These are phyloP conservation scores for Waitea zeae DNA, from an alignment of 1,284 basidiomycete genomes.

Conservation along the genomic window DNA sequence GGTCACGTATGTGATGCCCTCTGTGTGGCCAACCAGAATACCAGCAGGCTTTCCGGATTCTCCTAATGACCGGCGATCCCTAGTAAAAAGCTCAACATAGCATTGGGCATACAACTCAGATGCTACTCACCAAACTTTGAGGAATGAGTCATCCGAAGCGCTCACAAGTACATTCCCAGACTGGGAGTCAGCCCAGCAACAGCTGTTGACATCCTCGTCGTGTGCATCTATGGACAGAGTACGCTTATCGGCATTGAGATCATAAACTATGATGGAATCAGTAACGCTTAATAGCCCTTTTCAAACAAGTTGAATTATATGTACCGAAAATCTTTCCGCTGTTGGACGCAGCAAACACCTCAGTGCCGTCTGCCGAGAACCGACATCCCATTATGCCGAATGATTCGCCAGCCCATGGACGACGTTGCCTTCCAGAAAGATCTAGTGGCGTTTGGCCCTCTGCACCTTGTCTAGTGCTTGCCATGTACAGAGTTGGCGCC, in stretches of 20 bases:
- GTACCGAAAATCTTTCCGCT: constrained; percentile 64
- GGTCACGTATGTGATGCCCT: constrained; percentile 82
- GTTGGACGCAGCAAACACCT: constrained; percentile 71
- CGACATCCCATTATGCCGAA: constrained; percentile 86
- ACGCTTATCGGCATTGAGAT: constrained; percentile 65
- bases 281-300: too few relatives aligned
- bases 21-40: constrained; percentile 87
- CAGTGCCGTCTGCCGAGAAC: constrained; percentile 91
- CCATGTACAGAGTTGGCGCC: constrained; percentile 54
- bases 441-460: too few relatives aligned
- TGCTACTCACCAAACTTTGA: constrained; percentile 78
- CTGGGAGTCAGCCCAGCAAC: constrained; percentile 85
- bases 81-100: constrained; percentile 12
- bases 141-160: constrained; percentile 84
- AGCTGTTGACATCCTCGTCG: constrained; percentile 85
- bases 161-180: constrained; percentile 90
- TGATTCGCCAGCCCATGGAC: constrained; percentile 27
- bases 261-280: constrained; percentile 61
- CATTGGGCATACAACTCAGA: constrained; percentile 1
- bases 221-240: constrained; percentile 80
- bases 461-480: too few relatives aligned
- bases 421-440: too few relatives aligned
- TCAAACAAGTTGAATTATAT: too few relatives aligned
- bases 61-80: constrained; percentile 84
- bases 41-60: constrained; percentile 75